Evolutionary conservation across 805 yeast genomes (phyloP).

Genomic region (Candida patagonica): DNA sequence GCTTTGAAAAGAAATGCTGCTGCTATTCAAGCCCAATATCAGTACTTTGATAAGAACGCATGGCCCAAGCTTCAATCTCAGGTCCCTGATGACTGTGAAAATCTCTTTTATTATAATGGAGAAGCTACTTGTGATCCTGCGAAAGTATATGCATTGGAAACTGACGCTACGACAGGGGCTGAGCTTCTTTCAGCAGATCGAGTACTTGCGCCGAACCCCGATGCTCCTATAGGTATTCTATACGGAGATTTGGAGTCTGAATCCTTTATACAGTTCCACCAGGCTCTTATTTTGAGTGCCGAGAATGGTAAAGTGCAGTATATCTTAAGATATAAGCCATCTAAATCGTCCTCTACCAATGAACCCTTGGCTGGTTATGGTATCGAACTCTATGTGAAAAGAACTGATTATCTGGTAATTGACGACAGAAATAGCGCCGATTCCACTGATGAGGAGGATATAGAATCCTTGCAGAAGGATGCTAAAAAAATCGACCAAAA

Average conservation of each 20-base stretch:
- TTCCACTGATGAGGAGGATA: conserved; percentile 7
- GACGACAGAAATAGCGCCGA: conserved; percentile 39
- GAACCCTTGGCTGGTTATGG: conserved; percentile 48
- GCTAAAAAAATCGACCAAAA: conserved; percentile 1
- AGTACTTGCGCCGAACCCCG: conserved; percentile 41
- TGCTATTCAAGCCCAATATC: conserved; percentile 54
- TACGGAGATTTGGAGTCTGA: conserved; percentile 55
- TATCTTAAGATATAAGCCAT: conserved; percentile 63
- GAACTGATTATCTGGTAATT: conserved; percentile 56
- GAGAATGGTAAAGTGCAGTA: conserved; percentile 57
- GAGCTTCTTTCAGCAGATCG: conserved; percentile 47
- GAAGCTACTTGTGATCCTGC: conserved; percentile 53
- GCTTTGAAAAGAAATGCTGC: conserved; percentile 48
- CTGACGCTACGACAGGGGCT: conserved; percentile 31
- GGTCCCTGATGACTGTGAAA: conserved; percentile 29
- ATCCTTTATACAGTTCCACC: conserved; percentile 48
- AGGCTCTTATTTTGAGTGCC: conserved; percentile 51
- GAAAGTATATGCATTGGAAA: conserved; percentile 72
- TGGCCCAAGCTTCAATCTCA: conserved; percentile 26
- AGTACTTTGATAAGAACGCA: conserved; percentile 35
- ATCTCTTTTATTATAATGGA: conserved; percentile 47
- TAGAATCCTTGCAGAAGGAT: not conserved
- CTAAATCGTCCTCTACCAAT: conserved; percentile 23
- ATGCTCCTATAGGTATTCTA: conserved; percentile 48
- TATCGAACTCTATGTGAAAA: conserved; percentile 50